Conservation (phyloP, 2,329 filamentous ascomycete species). For the Dactylellina cionopaga region DNA sequence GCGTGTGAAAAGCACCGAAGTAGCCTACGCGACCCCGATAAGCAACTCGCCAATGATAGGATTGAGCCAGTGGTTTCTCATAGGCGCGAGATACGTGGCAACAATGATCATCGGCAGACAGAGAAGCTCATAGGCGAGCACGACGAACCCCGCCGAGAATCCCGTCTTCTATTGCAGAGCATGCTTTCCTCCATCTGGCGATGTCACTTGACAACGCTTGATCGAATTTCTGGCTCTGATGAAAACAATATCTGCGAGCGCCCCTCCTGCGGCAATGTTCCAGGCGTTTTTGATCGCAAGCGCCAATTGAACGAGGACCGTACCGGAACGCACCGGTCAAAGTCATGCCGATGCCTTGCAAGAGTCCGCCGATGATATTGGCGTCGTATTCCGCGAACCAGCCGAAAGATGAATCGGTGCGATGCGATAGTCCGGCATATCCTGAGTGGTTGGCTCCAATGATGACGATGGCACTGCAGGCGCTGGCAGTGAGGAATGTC, state of each 20-base stretch:
- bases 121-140: constrained; percentile 62
- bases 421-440: constrained; percentile 64
- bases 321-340: constrained; percentile 73
- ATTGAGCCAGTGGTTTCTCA: constrained; percentile 60
- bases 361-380: constrained; percentile 71
- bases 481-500: constrained; percentile 71
- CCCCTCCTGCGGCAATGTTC: constrained; percentile 67
- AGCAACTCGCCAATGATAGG: constrained; percentile 69
- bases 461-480: constrained; percentile 67
- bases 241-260: constrained; percentile 66
- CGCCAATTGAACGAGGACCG: constrained; percentile 71
- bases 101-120: constrained; percentile 62
- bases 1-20: constrained; percentile 67
- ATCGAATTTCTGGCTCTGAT: not conserved
- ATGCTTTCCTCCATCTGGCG: not conserved
- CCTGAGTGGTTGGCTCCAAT: constrained; percentile 63
- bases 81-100: constrained; percentile 59
- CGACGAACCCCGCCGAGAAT: constrained; percentile 64
- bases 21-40: constrained; percentile 69
- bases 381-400: constrained; percentile 70
- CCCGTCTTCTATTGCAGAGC: not conserved
- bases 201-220: not conserved
- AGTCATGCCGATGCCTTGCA: constrained; percentile 74
- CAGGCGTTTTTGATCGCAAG: constrained; percentile 66
- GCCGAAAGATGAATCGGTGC: constrained; percentile 66